Conservation (phyloP, 768 basidiomycete genomes). For the Trichaptum fuscoviolaceum region DNA sequence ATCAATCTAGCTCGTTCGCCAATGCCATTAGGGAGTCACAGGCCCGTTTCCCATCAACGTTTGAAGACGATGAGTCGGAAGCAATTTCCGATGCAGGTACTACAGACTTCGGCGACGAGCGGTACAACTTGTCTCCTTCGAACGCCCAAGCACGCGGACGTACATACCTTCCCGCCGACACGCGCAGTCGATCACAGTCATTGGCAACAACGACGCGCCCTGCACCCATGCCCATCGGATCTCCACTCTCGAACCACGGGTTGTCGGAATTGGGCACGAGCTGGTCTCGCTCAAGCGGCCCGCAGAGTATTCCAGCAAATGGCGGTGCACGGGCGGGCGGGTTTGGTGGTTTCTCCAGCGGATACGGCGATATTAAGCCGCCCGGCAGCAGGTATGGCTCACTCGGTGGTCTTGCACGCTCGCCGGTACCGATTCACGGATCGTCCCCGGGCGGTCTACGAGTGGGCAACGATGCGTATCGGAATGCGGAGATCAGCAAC, state of each 20-base stretch:
- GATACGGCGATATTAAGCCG: constrained; percentile 61
- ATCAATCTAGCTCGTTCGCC: constrained; percentile 33
- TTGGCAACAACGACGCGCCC: constrained; percentile 56
- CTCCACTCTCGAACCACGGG: constrained; percentile 35
- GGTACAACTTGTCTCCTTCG: constrained; percentile 38
- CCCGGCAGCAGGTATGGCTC: constrained; percentile 64
- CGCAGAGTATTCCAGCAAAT: constrained; percentile 46
- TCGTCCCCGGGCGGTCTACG: constrained; percentile 41
- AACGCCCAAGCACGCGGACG: constrained; percentile 44
- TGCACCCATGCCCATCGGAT: constrained; percentile 48
- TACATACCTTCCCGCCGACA: constrained; percentile 55
- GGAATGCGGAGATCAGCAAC: constrained; percentile 45
- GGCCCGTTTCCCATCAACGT: constrained; percentile 60
- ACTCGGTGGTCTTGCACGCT: constrained; percentile 51
- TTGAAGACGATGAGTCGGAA: constrained; percentile 79
- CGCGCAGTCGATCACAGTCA: constrained; percentile 73
- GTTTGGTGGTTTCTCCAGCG: constrained; percentile 11
- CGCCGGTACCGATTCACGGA: constrained; percentile 46
- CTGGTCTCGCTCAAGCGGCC: constrained; percentile 40
- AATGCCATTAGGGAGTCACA: constrained; percentile 61
- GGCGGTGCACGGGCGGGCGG: constrained; percentile 16
- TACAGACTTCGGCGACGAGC: constrained; percentile 24
- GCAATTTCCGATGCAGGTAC: constrained; percentile 41
- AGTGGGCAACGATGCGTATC: constrained; percentile 37
- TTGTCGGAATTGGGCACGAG: constrained; percentile 56